Evolutionary conservation across 2,329 filamentous ascomycete genomes (phyloP), one percentile per base, ranked within the genome.

Genomic region (Lachnellula cervina): DNA sequence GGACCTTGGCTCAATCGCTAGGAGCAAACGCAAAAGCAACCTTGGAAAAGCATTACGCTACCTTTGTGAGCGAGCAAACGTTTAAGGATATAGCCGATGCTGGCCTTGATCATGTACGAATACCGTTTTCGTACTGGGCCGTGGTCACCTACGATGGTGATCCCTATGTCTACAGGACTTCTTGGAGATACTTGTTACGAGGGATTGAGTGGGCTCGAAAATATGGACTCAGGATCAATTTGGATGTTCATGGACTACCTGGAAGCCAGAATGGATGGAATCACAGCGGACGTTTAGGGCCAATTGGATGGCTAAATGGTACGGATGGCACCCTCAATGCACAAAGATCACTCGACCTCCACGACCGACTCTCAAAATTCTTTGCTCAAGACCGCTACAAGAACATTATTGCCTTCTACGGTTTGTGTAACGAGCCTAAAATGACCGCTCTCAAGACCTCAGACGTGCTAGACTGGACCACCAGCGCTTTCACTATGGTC

Each of bases 261-360:
- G 94, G 94, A 0, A 93, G 88, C 58, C 94, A 97, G 69, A 99
- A 99, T 67, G 94, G 94, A 2, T 97, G 93, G 93, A 97, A 97
- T 66, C 94, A 99, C 72, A 95, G 89, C 64, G 94, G 94, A 0
- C 83, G 85, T 9, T 86, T 88, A 69, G 93, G 94, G 1, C 59
- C 73, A 1, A 93, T 97, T 60, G 80, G 83, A 25, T 99, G 94
- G 94, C 75, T 97, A 40, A 94, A 94, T 65, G 94, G 94, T n/a
- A 87, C 89, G 0, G 79, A 96, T 67, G 93, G 94, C 11, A 77
- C 80, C 1, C 71, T 84, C 14, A 96, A 97, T 70, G 87, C 80
- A 0, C 81, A 96, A 65, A 84, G 93, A 37, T 89, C 90, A 1
- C 81, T 97, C 17, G 90, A 95, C 56, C 79, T 97, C 40, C 94